phyloP scores from a whole-genome alignment of 495 filamentous ascomycete genomes.

The Neurospora sp. region DNA sequence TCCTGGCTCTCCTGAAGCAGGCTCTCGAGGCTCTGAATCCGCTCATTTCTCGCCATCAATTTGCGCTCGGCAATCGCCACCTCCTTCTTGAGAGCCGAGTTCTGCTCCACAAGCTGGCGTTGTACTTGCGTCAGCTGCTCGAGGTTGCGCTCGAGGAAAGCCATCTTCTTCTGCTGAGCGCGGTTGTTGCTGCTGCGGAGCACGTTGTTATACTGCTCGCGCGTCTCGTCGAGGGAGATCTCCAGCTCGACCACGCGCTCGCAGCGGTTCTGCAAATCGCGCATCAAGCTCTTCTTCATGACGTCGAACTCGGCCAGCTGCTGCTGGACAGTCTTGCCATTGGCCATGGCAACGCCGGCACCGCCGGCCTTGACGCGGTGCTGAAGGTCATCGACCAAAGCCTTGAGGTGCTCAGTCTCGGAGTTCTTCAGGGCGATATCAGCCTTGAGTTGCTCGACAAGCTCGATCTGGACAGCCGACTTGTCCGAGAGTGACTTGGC shows the following conservation, averaged over 20 bases:
- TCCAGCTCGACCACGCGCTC: constrained; percentile 96
- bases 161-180: constrained; percentile 99
- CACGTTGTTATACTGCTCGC: constrained; percentile 98
- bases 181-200: constrained; percentile 91
- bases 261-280: constrained; percentile 94
- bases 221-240: constrained; percentile 90
- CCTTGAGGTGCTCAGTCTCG: constrained; percentile 66
- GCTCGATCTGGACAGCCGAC: constrained; percentile 57
- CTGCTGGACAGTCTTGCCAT: constrained; percentile 91
- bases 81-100: constrained; percentile 92
- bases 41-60: constrained; percentile 89
- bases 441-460: constrained; percentile 59
- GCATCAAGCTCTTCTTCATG: constrained; percentile 99
- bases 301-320: constrained; percentile 97
- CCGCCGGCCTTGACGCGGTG: constrained; percentile 50
- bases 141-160: constrained; percentile 94
- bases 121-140: constrained; percentile 97
- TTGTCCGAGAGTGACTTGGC: constrained; percentile 65
- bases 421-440: constrained; percentile 62
- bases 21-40: constrained; percentile 82
- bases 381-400: constrained; percentile 67
- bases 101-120: constrained; percentile 95
- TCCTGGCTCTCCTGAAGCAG: constrained; percentile 95
- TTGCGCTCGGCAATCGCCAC: constrained; percentile 97
- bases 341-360: constrained; percentile 46